A percentile compares a stretch with the other conserved stretches of the same genome.
These are phyloP conservation scores for Eucalyptus sp. DNA, from an alignment of 345 rosid species.

Conservation along the genomic window DNA sequence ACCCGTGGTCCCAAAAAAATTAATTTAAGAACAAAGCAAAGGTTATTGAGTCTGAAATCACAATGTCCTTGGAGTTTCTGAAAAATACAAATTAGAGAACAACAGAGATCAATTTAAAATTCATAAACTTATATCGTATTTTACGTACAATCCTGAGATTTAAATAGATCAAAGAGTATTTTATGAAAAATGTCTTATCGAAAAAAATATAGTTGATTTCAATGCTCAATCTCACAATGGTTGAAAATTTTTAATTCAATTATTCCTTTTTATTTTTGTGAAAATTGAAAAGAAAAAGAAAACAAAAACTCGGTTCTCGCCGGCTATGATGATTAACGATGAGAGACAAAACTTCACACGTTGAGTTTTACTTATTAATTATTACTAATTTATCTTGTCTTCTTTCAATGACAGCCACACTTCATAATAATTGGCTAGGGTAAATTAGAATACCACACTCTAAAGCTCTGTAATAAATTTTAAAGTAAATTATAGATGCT, in stretches of 20 bases:
- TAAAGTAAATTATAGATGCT: not conserved
- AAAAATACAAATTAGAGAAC: not conserved
- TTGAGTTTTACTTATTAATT: too few relatives aligned
- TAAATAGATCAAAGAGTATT: not conserved
- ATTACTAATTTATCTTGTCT: not conserved
- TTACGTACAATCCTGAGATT: not conserved
- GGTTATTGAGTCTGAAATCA: not conserved
- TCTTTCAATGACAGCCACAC: not conserved
- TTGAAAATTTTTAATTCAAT: too few relatives aligned
- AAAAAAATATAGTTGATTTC: not conserved
- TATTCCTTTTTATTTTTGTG: not conserved
- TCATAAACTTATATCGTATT: not conserved
- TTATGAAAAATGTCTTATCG: not conserved
- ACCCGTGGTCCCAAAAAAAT: not conserved
- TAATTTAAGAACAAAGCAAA: not conserved
- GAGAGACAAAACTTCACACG: not conserved
- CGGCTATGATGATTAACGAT: accelerated
- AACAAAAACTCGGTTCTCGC: not conserved
- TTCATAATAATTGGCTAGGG: not conserved
- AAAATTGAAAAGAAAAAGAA: too few relatives aligned
- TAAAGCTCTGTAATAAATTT: not conserved
- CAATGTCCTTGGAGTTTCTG: not conserved
- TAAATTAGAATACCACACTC: not conserved
- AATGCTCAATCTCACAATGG: not conserved
- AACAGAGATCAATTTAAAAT: not conserved